These are phyloP conservation scores for Odontarrhena argentea DNA, from an alignment of 345 rosid genomes.

Conservation along the genomic window DNA sequence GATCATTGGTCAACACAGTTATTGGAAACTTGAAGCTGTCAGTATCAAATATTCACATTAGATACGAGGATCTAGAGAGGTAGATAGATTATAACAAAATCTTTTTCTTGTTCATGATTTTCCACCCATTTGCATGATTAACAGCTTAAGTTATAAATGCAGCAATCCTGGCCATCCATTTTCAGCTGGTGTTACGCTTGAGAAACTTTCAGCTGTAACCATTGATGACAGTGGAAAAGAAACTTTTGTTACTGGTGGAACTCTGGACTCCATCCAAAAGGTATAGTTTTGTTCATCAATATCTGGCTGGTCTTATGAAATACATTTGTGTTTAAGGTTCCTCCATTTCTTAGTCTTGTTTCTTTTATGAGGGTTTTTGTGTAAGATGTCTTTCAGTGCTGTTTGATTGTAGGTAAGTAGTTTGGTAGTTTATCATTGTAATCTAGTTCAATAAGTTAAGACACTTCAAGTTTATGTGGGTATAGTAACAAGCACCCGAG, in stretches of 20 bases:
- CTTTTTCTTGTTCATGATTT: slow-evolving; percentile 17
- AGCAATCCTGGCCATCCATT: slow-evolving; percentile 95
- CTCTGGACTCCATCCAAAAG: slow-evolving; percentile 79
- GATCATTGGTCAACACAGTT: slow-evolving; percentile 88
- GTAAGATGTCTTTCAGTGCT: slow-evolving; percentile 23
- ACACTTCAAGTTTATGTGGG: slow-evolving; percentile 7
- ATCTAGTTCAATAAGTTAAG: slow-evolving; percentile 22
- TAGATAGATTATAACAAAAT: slow-evolving; percentile 28
- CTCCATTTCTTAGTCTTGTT: slow-evolving; percentile 11
- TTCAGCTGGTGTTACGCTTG: slow-evolving; percentile 83
- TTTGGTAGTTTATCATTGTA: slow-evolving; percentile 14
- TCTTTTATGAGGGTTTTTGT: slow-evolving; percentile 27
- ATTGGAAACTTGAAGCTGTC: slow-evolving; percentile 97
- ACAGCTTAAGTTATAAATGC: slow-evolving; percentile 35
- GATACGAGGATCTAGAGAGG: slow-evolving; percentile 99
- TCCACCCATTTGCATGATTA: slow-evolving; percentile 20
- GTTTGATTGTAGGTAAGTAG: slow-evolving; percentile 17
- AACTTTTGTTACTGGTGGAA: slow-evolving; percentile 82
- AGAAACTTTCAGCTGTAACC: slow-evolving; percentile 92
- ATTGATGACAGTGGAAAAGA: slow-evolving; percentile 88
- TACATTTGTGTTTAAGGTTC: slow-evolving; percentile 16
- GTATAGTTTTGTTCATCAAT: slow-evolving; percentile 41
- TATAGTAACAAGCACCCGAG: slow-evolving; percentile 18
- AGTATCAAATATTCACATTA: slow-evolving; percentile 91
- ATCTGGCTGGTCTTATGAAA: slow-evolving; percentile 10